These are phyloP conservation scores for Geranomyces variabilis DNA, from an alignment of 192 early-diverging fungal species.

Conservation along the genomic window DNA sequence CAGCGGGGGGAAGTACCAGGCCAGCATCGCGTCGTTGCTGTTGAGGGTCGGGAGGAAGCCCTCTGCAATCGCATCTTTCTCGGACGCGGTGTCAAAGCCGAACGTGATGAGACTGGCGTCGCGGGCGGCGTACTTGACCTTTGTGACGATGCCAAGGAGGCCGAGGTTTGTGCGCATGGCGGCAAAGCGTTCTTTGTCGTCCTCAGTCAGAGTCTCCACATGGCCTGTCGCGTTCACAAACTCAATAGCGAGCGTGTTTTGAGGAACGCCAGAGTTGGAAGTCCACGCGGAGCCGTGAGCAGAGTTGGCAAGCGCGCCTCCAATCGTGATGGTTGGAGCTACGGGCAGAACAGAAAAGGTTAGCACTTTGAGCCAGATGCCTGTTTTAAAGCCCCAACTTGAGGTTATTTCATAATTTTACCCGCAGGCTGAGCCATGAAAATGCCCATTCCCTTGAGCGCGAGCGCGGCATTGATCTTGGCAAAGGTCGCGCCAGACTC, in stretches of 20 bases:
- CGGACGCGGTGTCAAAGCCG: background rate
- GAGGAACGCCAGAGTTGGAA: background rate
- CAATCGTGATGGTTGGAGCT: background rate
- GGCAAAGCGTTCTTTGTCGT: background rate
- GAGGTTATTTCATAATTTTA: no score
- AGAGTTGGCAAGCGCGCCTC: slow-evolving; percentile 7
- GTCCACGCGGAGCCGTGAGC: background rate
- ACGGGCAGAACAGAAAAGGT: no score
- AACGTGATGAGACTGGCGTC: background rate
- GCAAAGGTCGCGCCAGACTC: background rate
- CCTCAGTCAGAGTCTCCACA: background rate
- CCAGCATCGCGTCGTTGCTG: background rate
- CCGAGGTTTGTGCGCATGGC: slow-evolving; percentile 7
- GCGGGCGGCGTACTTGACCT: slow-evolving; percentile 6
- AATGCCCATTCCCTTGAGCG: background rate
- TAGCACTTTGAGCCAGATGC: no score
- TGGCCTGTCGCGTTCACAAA: background rate
- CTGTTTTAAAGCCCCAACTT: no score
- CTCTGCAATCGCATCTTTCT: background rate
- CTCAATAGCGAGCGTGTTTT: background rate
- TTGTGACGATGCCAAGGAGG: background rate
- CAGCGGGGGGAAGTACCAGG: slow-evolving; percentile 6
- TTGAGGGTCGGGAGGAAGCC: background rate
- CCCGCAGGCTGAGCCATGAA: background rate
- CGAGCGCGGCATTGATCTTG: background rate